Evolutionary conservation across 352 stramenopile species (phyloP).

Genomic region (Phytophthora pini): DNA sequence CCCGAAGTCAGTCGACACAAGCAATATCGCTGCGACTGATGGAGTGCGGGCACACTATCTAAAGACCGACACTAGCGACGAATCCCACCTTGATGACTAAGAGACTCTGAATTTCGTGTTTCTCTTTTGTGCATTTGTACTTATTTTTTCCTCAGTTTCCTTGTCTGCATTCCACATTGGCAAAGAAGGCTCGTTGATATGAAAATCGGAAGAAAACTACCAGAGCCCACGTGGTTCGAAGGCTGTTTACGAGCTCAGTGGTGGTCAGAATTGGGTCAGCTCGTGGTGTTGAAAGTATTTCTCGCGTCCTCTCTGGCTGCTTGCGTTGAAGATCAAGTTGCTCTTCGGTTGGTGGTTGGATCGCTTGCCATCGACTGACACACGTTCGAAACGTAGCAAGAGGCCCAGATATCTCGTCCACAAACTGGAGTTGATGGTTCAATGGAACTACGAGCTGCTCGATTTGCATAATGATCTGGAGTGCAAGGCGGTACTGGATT

Average conservation of each 20-base stretch:
- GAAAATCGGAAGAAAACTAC: slow-evolving; percentile 42
- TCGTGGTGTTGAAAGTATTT: slow-evolving; percentile 22
- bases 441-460: slow-evolving; percentile 27
- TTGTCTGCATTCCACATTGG: slow-evolving; percentile 21
- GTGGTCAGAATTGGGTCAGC: slow-evolving; percentile 12
- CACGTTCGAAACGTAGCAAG: slow-evolving; percentile 7
- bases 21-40: background rate
- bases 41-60: slow-evolving; percentile 2
- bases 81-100: slow-evolving; percentile 53
- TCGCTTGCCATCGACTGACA: slow-evolving; percentile 18
- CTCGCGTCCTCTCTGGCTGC: slow-evolving; percentile 5
- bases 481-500: slow-evolving; percentile 16
- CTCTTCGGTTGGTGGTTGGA: slow-evolving; percentile 27
- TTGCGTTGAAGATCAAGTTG: slow-evolving; percentile 16
- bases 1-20: slow-evolving; percentile 40
- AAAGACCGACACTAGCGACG: slow-evolving; percentile 38
- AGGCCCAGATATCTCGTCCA: slow-evolving; percentile 12
- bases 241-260: slow-evolving; percentile 16
- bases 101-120: background rate
- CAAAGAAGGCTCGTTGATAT: slow-evolving; percentile 45
- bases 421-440: slow-evolving; percentile 29
- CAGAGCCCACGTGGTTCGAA: slow-evolving; percentile 29
- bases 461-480: slow-evolving; percentile 25
- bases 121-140: background rate
- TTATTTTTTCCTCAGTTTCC: too few relatives aligned